Base-by-base conservation (phyloP, 768 basidiomycete genomes). In the Gymnopilus junonius region DNA sequence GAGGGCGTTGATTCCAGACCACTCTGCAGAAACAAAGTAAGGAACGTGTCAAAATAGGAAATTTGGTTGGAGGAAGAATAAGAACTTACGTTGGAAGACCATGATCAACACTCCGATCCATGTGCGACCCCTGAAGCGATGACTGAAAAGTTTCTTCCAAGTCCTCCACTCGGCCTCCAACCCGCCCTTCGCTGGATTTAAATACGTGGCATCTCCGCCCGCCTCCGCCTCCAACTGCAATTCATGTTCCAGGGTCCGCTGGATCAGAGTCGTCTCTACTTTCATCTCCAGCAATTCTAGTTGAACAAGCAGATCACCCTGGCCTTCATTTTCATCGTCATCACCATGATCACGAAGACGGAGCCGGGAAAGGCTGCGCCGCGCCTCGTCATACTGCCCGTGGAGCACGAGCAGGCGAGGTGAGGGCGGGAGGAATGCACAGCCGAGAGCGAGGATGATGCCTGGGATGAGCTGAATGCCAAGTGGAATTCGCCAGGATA, bases 1-100 rank as follows among this genome's bases (percentile, higher is more conserved):
- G 32, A 94, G 71, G 10, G 93, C 92, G 69, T 94, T 94, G 65
- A 94, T 94, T 1, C 93, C 93, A 61, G 87, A 89, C 93, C 93
- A 94, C 77, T 94, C 92, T 94, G 68, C 14, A 59, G 15, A n/a
- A 53, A 21, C 23, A 45, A 34, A 11, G 53, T 12, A 4, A 42
- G 23, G 59, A 29, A 32, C 37, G 42, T 27, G 63, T 23, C 56
- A 58, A 17, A 55, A 39, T n/a, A 32, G 40, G 7, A 50, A 46
- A 87, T 40, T 66, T 91, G 92, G 92, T 75, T 94, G 92, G 69
- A 93, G 93, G 54, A 91, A 85, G 27, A 27, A 37, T 37, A 12
- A 43, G 42, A 25, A 32, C 48, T 51, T 66, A 92, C 92, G 93
- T 75, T 94, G 93, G 68, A 93, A 94, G 55, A 91, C 86, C 89